Evolutionary conservation across 2,329 filamentous ascomycete genomes (phyloP), one percentile per base, ranked within the genome.

Genomic region (Alternaria sp.): DNA sequence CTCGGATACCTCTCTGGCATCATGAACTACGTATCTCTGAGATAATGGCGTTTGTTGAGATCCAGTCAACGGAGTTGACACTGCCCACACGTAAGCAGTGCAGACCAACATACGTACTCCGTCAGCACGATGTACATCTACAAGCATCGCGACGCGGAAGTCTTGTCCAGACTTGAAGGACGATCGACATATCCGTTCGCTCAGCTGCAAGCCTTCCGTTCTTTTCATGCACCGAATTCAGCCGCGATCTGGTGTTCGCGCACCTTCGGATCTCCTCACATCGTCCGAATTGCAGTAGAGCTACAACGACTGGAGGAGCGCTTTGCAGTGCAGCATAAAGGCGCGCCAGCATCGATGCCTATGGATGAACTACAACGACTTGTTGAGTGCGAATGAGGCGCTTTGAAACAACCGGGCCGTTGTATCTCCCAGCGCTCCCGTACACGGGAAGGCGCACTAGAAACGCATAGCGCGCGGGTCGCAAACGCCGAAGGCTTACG

Each of bases 201-300:
- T 13, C 32, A 47, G 32, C 30, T 43, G 55, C n/a, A 50, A 44
- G 45, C 46, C 45, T 25, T 40, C 21, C 15, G 28, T 51, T 25
- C 45, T 23, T 3, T 12, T 19, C 30, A 36, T 51, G 49, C 49
- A 51, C 17, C 9, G 23, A 17, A 8, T 36, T 49, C 55, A 50
- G 28, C 45, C 19, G 45, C 28, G 19, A 57, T 40, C 28, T 50
- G 15, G 15, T 36, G 55, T 57, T 57, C 45, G 23, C 46, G 47
- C 50, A 12, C 55, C 15, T 59, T 30, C 63, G 59, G 63, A 54
- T 65, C 63, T 65, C 63, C 63, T 52, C 59, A 56, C 40, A 36
- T 49, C 13, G n/a, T 43, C 59, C 62, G 54, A 45, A 50, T 25
- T 9, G 17, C 43, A 17, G 23, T 19, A 30, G 21, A 30, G 26